A percentile compares a stretch with the other conserved stretches of the same genome.
Evolutionary conservation across 352 stramenopile species (phyloP).

Genomic region (Globisporangium splendens): DNA sequence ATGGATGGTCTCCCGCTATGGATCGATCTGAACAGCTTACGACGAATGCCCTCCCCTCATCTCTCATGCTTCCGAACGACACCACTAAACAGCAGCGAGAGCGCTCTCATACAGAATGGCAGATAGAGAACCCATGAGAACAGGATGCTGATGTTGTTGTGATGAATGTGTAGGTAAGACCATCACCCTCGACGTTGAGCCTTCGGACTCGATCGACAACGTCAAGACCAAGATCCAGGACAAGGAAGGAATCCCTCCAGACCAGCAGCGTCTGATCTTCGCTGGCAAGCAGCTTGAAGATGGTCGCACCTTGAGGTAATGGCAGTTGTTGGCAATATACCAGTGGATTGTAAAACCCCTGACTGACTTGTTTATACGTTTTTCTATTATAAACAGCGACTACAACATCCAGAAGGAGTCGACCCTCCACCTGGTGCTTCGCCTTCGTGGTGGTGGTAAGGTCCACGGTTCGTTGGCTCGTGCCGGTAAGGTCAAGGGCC

Average conservation of each 20-base stretch:
- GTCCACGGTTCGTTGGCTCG: constrained; percentile 99
- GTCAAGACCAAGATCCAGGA: constrained; percentile 94
- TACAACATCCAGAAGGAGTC: constrained; percentile 97
- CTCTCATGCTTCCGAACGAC: too few relatives aligned
- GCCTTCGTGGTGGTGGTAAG: constrained; percentile 95
- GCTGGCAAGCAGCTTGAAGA: constrained; percentile 92
- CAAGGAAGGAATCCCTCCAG: constrained; percentile 90
- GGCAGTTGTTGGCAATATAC: too few relatives aligned
- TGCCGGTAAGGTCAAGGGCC: constrained; percentile 99
- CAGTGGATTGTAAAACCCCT: not conserved
- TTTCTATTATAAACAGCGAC: constrained; percentile 85
- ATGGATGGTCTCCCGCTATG: too few relatives aligned
- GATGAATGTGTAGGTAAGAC: constrained; percentile 67
- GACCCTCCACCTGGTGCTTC: constrained; percentile 95
- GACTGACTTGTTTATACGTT: not conserved
- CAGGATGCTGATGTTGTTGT: constrained; percentile 13
- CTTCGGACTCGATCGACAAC: constrained; percentile 92
- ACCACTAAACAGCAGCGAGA: not conserved
- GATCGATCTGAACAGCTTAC: too few relatives aligned
- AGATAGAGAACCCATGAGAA: not conserved
- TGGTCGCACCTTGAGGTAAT: constrained; percentile 73
- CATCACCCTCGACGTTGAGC: constrained; percentile 89
- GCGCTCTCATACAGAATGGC: not conserved
- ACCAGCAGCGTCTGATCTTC: constrained; percentile 88
- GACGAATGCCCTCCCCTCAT: too few relatives aligned